These are phyloP conservation scores for Fusarium hostae DNA, from an alignment of 2,329 filamentous ascomycete genomes.

Conservation along the genomic window DNA sequence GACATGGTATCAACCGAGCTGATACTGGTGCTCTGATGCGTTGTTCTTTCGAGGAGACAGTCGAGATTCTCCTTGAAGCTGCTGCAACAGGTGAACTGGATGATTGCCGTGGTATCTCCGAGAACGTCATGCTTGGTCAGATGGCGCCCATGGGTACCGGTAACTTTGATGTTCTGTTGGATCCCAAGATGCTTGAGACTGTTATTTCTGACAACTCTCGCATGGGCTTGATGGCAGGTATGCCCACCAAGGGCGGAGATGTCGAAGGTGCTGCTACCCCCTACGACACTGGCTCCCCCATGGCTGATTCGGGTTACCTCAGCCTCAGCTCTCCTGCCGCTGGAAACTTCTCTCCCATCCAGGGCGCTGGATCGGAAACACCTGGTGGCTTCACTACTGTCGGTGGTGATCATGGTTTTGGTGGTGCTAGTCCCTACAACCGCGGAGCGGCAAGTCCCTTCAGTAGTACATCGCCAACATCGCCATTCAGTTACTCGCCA, in stretches of 20 bases:
- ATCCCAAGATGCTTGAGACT: slow-evolving; percentile 94
- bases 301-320: slow-evolving; percentile 76
- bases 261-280: slow-evolving; percentile 90
- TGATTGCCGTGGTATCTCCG: slow-evolving; percentile 96
- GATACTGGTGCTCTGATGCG: slow-evolving; percentile 99
- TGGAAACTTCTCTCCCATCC: slow-evolving; percentile 81
- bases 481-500: slow-evolving; percentile 78
- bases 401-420: slow-evolving; percentile 60
- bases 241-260: slow-evolving; percentile 79
- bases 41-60: slow-evolving; percentile 99
- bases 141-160: slow-evolving; percentile 97
- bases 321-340: slow-evolving; percentile 71
- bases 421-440: slow-evolving; percentile 72
- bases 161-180: slow-evolving; percentile 92
- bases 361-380: slow-evolving; percentile 77
- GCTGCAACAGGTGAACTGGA: slow-evolving; percentile 95
- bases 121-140: slow-evolving; percentile 98
- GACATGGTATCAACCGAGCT: slow-evolving; percentile 97
- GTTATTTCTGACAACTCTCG: slow-evolving; percentile 92
- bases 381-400: slow-evolving; percentile 72
- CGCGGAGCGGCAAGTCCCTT: slow-evolving; percentile 78
- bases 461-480: slow-evolving; percentile 73
- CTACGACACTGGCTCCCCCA: slow-evolving; percentile 88
- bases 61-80: slow-evolving; percentile 96
- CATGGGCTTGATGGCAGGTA: slow-evolving; percentile 82